These are phyloP conservation scores for Geranium incanum DNA, from an alignment of 441 rosid species.

Conservation along the genomic window DNA sequence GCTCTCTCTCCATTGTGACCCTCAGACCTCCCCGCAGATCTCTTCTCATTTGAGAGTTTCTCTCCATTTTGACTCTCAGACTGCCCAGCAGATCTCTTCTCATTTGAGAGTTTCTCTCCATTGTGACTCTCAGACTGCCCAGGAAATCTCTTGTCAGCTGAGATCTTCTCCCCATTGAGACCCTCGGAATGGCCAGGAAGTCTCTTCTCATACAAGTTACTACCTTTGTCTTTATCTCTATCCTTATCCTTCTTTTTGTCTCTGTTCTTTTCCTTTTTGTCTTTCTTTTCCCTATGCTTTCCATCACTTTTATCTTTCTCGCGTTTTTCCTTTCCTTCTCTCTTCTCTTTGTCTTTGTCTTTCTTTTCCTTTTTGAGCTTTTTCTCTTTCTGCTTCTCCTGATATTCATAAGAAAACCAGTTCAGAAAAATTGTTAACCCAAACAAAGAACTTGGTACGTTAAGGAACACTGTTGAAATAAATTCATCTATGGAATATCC, in stretches of 20 bases:
- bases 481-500: not conserved
- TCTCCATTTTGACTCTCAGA: conserved; percentile 2
- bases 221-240: conserved; percentile 31
- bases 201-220: conserved; percentile 35
- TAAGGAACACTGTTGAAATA: not conserved
- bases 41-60: conserved; percentile 4
- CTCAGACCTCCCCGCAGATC: not conserved
- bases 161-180: conserved; percentile 27
- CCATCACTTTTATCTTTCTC: conserved; percentile 40
- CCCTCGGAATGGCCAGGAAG: conserved; percentile 24
- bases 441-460: not conserved
- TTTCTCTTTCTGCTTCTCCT: conserved; percentile 38
- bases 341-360: conserved; percentile 38
- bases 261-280: conserved; percentile 36
- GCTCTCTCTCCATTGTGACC: conserved; percentile 3
- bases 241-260: conserved; percentile 31
- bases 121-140: conserved; percentile 21
- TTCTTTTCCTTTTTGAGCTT: conserved; percentile 40
- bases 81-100: not conserved
- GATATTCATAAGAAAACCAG: conserved; percentile 10
- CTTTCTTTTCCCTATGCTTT: conserved; percentile 41
- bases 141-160: conserved; percentile 27
- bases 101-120: conserved; percentile 24
- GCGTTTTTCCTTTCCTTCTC: conserved; percentile 35
- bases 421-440: not conserved